A percentile compares a stretch with the other conserved stretches of the same genome.
phyloP scores from a whole-genome alignment of 768 basidiomycete species.

The Suillus subaureus region DNA sequence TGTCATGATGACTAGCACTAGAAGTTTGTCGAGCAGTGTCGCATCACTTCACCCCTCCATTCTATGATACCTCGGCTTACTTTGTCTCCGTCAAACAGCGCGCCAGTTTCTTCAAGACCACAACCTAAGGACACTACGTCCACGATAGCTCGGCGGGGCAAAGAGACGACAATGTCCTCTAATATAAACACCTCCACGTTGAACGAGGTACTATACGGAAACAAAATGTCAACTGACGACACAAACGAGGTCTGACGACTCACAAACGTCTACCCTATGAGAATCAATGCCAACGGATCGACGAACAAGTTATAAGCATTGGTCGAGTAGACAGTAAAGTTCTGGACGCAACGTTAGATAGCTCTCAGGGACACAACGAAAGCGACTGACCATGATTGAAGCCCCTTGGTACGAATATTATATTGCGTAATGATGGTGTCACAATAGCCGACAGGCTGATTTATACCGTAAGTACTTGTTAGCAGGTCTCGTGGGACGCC shows the following conservation, averaged over 20 bases:
- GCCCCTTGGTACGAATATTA: slow-evolving; percentile 76
- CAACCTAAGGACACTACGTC: no score
- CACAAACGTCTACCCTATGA: slow-evolving; percentile 53
- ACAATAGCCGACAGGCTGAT: neutral
- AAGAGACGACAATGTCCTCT: no score
- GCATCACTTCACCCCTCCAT: no score
- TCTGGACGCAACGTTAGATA: slow-evolving; percentile 38
- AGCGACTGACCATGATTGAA: slow-evolving; percentile 63
- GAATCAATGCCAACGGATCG: slow-evolving; percentile 70
- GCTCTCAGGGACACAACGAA: neutral
- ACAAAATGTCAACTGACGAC: neutral
- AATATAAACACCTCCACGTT: no score
- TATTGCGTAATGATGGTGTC: slow-evolving; percentile 61
- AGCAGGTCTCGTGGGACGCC: neutral
- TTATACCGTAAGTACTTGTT: neutral
- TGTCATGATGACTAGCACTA: no score
- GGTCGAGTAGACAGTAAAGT: slow-evolving; percentile 62
- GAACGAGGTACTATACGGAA: no score
- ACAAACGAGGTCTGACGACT: slow-evolving; percentile 1
- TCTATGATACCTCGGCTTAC: no score
- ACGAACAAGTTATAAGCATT: slow-evolving; percentile 81
- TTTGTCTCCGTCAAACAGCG: no score
- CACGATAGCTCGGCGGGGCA: no score
- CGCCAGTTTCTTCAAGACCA: no score
- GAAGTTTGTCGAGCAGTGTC: no score